phyloP scores from a whole-genome alignment of 345 rosid genomes.

The Viola odorata region DNA sequence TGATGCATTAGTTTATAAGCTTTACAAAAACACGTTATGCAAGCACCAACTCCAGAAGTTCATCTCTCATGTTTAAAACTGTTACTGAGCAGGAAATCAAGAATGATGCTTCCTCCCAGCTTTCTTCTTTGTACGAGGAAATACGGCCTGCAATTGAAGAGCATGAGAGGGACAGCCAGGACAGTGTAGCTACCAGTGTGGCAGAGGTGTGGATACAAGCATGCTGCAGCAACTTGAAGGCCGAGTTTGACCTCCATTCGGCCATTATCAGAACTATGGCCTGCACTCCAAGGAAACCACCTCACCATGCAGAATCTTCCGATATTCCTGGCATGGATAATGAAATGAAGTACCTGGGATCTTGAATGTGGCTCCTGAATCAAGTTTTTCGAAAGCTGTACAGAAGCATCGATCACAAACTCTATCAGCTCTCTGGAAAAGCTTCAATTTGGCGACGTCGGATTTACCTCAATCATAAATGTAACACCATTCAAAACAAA shows the following conservation, averaged over 20 bases:
- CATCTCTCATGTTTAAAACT: not conserved
- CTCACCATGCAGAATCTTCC: slow-evolving; percentile 24
- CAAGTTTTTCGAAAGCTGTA: too few relatives aligned
- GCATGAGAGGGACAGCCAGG: slow-evolving; percentile 94
- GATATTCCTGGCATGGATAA: slow-evolving; percentile 18
- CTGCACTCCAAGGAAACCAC: slow-evolving; percentile 38
- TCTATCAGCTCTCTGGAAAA: too few relatives aligned
- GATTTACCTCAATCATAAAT: too few relatives aligned
- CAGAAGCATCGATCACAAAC: too few relatives aligned
- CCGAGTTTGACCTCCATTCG: slow-evolving; percentile 81
- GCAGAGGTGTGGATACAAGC: slow-evolving; percentile 98
- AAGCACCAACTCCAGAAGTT: not conserved
- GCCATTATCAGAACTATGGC: slow-evolving; percentile 58
- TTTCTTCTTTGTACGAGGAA: slow-evolving; percentile 57
- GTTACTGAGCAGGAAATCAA: slow-evolving; percentile 51
- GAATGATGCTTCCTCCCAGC: slow-evolving; percentile 57
- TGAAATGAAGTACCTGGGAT: slow-evolving; percentile 14
- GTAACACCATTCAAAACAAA: too few relatives aligned
- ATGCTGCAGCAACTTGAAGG: slow-evolving; percentile 67
- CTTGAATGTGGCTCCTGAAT: not conserved
- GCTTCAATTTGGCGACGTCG: too few relatives aligned
- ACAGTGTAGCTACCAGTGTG: slow-evolving; percentile 79
- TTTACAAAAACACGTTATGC: not conserved
- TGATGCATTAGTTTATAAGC: too few relatives aligned
- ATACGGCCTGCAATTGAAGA: slow-evolving; percentile 92